Evolutionary conservation across 345 rosid genomes (phyloP).

Genomic region (Tarenaya hassleriana): DNA sequence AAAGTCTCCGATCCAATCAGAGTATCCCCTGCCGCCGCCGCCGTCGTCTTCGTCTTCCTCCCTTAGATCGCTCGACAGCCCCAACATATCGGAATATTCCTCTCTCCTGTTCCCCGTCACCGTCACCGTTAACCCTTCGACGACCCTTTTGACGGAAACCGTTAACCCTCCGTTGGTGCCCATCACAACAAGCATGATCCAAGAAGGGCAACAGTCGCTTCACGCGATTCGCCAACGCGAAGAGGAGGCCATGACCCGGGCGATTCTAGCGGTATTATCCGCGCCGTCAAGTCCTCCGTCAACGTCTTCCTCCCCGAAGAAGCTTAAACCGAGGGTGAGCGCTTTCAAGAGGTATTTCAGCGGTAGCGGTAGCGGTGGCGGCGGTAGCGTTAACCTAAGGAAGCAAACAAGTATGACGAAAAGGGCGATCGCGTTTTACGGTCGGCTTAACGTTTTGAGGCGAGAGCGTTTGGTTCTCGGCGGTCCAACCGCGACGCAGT

Average conservation of each 20-base stretch:
- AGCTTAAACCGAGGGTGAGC: slow-evolving; percentile 13
- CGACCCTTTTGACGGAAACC: slow-evolving; percentile 16
- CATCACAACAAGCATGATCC: slow-evolving; percentile 14
- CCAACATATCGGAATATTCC: slow-evolving; percentile 41
- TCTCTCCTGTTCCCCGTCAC: slow-evolving; percentile 45
- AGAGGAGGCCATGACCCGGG: slow-evolving; percentile 50
- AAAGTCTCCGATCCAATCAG: slow-evolving; percentile 33
- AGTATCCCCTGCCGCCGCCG: slow-evolving; percentile 26
- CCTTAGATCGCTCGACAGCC: slow-evolving; percentile 56
- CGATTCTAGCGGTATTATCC: slow-evolving; percentile 60
- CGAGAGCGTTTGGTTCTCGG: slow-evolving; percentile 33
- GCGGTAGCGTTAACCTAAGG: slow-evolving; percentile 2
- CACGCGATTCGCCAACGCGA: slow-evolving; percentile 40
- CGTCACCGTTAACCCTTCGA: slow-evolving; percentile 26
- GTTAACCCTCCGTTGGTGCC: slow-evolving; percentile 13
- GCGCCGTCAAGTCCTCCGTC: slow-evolving; percentile 51
- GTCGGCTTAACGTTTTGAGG: slow-evolving; percentile 29
- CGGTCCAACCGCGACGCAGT: slow-evolving; percentile 40
- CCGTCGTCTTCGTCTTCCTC: no score
- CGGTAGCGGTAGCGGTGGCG: neutral
- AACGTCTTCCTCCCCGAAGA: slow-evolving; percentile 34
- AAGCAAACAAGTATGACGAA: no score
- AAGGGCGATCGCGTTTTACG: slow-evolving; percentile 43
- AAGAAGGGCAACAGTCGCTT: slow-evolving; percentile 32
- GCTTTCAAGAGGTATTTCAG: slow-evolving; percentile 42